Evolutionary conservation across 306 rosid species (phyloP), one percentile per base, ranked within the genome.

Genomic region (Delonix regia): DNA sequence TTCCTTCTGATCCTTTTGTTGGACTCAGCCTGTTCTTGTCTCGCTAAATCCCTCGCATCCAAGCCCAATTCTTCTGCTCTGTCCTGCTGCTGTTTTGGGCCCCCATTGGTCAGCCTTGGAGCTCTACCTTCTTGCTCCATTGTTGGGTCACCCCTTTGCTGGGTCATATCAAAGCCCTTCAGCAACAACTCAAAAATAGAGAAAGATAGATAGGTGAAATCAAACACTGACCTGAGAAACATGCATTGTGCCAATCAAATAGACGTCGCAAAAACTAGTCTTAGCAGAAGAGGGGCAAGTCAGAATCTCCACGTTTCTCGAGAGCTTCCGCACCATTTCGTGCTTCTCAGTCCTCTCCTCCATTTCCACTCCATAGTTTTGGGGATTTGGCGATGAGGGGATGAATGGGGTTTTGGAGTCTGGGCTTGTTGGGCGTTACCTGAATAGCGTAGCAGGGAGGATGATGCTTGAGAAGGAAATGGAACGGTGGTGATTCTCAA

Each of bases 181-280:
- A 36, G 39, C 39, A 4, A 6, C 39, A 36, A 36, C 3, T 36
- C 39, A 36, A 36, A 36, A 0, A 4, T 4, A 45, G 13, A 0
- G 4, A 14, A 13, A 45, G 18, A 11, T 45, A 6, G 16, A 48
- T 16, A 0, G 1, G 19, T 14, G 53, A 16, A 48, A 48, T 14
- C 7, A 48, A 48, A 48, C 7, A 48, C 15, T 48, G 19, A 89
- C 94, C 86, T 53, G 74, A 60, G 94, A 89, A 73, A 83, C 85
- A 45, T 89, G 94, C 5, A 84, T 83, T 4, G 91, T 87, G 76
- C 94, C 94, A 52, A 89, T 83, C 71, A 89, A 48, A 70, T 85
- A 80, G 16, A 89, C 91, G 16, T 87, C 78, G 71, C 94, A 90
- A 42, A 86, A 76, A 61, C 90, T 27, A 19, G 83, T 60, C 30